Conservation (phyloP, 148 eudicot species). For the Oxyria digyna region DNA sequence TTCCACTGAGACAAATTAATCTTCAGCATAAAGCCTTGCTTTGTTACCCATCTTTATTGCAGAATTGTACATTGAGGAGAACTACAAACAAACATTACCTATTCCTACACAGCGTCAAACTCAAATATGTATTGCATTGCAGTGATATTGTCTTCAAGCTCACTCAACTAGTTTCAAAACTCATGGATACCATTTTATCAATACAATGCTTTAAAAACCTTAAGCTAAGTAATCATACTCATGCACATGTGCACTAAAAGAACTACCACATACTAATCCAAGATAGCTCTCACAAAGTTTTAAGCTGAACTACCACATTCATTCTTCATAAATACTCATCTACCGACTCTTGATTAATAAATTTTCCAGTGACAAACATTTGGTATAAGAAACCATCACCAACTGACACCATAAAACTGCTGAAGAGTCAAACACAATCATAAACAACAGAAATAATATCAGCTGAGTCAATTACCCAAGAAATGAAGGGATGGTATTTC, state of each 20-base stretch:
- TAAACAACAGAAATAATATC: neutral
- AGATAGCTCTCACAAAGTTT: neutral
- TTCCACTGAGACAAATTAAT: neutral
- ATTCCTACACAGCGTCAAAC: too few relatives aligned
- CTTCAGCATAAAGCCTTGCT: neutral
- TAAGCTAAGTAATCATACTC: too few relatives aligned
- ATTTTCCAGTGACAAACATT: neutral
- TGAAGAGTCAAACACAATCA: neutral
- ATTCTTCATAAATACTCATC: neutral
- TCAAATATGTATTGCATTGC: too few relatives aligned
- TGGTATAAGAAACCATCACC: neutral
- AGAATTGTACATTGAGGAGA: neutral
- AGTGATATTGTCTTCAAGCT: too few relatives aligned
- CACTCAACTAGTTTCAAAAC: neutral
- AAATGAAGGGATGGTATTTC: slow-evolving; percentile 1
- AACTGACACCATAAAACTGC: neutral
- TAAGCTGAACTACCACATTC: neutral
- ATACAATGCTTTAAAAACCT: too few relatives aligned
- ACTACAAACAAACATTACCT: neutral
- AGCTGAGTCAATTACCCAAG: slow-evolving; percentile 4
- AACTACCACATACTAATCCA: neutral
- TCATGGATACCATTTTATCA: too few relatives aligned
- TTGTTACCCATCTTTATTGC: neutral
- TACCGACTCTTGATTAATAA: neutral
- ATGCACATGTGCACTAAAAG: too few relatives aligned